Evolutionary conservation across 306 rosid genomes (phyloP).

Genomic region (Begonia peltatifolia): DNA sequence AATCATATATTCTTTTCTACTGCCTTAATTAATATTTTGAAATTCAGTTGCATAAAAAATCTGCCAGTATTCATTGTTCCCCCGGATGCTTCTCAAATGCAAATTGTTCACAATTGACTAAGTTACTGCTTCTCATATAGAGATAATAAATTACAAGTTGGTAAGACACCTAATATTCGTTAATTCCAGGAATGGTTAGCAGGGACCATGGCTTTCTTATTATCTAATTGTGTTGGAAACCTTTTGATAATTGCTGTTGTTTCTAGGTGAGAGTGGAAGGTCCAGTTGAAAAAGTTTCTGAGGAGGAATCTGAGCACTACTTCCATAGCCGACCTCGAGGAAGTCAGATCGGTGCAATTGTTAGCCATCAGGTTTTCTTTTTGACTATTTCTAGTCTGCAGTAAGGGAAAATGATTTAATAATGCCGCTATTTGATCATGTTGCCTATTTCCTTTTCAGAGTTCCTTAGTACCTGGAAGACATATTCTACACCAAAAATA

Average conservation of each 20-base stretch:
- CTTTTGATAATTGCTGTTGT: background rate
- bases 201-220: background rate
- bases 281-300: conserved; percentile 66
- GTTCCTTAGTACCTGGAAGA: conserved; percentile 71
- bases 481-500: conserved; percentile 55
- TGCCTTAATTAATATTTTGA: too few relatives aligned
- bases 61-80: too few relatives aligned
- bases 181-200: background rate
- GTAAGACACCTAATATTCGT: background rate
- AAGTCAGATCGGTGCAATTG: conserved; percentile 95
- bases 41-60: too few relatives aligned
- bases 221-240: background rate
- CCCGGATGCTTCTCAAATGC: too few relatives aligned
- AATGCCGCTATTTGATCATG: background rate
- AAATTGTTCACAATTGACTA: too few relatives aligned
- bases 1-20: too few relatives aligned
- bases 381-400: too few relatives aligned
- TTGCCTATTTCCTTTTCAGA: conserved; percentile 32
- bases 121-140: background rate
- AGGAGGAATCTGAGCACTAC: conserved; percentile 77
- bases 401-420: too few relatives aligned
- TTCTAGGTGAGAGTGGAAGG: conserved; percentile 86
- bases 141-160: background rate
- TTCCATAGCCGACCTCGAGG: conserved; percentile 96
- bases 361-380: conserved; percentile 75